These are phyloP conservation scores for Diplodia sapinea DNA, from an alignment of 2,329 filamentous ascomycete species.

Conservation along the genomic window DNA sequence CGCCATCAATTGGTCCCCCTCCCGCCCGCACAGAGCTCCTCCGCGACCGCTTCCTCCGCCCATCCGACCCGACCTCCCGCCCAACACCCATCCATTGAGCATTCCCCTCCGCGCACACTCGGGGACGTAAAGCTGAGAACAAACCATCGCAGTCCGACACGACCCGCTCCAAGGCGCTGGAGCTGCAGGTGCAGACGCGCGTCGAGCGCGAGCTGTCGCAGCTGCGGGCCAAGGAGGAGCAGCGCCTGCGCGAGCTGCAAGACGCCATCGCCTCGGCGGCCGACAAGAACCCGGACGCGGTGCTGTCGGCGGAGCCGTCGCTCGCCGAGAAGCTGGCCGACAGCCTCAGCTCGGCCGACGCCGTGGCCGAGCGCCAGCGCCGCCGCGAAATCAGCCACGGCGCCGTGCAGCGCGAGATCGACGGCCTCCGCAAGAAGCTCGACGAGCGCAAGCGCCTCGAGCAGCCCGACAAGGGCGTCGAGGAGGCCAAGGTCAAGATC, in stretches of 20 bases:
- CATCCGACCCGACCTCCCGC: neutral
- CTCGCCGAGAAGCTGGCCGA: constrained; percentile 47
- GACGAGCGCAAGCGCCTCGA: constrained; percentile 62
- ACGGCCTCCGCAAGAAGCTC: constrained; percentile 58
- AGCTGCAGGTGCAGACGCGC: constrained; percentile 87
- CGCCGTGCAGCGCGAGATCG: constrained; percentile 63
- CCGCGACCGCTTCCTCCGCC: neutral
- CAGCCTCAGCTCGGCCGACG: constrained; percentile 44
- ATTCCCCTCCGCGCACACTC: constrained; percentile 10
- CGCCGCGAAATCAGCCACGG: constrained; percentile 57
- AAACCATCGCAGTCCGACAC: constrained; percentile 73
- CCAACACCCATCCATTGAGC: neutral
- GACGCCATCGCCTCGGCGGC: constrained; percentile 63
- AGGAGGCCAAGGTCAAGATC: constrained; percentile 76
- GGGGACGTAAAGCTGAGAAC: neutral
- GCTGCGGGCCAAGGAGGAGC: constrained; percentile 72
- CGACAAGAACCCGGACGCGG: constrained; percentile 39
- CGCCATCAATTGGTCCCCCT: constrained; percentile 8
- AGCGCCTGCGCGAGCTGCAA: constrained; percentile 71
- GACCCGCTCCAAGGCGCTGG: constrained; percentile 79
- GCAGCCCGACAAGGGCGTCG: constrained; percentile 72
- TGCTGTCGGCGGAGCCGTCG: constrained; percentile 32
- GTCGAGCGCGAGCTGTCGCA: constrained; percentile 84
- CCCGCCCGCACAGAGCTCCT: neutral
- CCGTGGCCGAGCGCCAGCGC: constrained; percentile 49